Evolutionary conservation across 768 basidiomycete species (phyloP).

Genomic region (Exidia glandulosa): DNA sequence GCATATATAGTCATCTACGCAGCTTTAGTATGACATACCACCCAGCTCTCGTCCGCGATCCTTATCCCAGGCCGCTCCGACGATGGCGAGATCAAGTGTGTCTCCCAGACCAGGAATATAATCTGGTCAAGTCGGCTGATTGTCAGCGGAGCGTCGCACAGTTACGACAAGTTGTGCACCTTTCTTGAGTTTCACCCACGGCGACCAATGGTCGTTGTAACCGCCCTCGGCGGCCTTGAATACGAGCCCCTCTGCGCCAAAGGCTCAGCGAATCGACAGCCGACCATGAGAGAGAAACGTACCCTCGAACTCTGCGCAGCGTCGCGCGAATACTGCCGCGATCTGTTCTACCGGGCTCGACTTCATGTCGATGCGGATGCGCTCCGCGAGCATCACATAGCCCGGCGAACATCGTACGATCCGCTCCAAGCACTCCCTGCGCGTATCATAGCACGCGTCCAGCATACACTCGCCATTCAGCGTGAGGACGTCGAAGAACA

Average conservation of each 20-base stretch:
- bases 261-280: not conserved
- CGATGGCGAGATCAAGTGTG: constrained; percentile 61
- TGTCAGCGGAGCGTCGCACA: no score
- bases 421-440: constrained; percentile 52
- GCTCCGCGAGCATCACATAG: constrained; percentile 51
- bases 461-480: constrained; percentile 53
- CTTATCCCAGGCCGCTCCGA: constrained; percentile 75
- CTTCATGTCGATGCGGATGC: constrained; percentile 35
- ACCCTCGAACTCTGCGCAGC: constrained; percentile 46
- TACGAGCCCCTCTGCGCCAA: constrained; percentile 40
- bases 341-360: constrained; percentile 18
- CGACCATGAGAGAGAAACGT: not conserved
- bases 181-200: constrained; percentile 69
- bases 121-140: no score
- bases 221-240: constrained; percentile 60
- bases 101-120: constrained; percentile 83
- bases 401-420: constrained; percentile 44
- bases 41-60: constrained; percentile 64
- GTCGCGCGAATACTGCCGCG: constrained; percentile 35
- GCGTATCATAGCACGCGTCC: constrained; percentile 40
- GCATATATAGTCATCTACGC: constrained; percentile 1
- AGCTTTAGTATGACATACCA: constrained; percentile 42
- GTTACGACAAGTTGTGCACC: constrained; percentile 1
- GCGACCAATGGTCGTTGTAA: constrained; percentile 53
- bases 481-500: constrained; percentile 81